phyloP scores from a whole-genome alignment of 257 asterid species.

The Solanum etuberosum region DNA sequence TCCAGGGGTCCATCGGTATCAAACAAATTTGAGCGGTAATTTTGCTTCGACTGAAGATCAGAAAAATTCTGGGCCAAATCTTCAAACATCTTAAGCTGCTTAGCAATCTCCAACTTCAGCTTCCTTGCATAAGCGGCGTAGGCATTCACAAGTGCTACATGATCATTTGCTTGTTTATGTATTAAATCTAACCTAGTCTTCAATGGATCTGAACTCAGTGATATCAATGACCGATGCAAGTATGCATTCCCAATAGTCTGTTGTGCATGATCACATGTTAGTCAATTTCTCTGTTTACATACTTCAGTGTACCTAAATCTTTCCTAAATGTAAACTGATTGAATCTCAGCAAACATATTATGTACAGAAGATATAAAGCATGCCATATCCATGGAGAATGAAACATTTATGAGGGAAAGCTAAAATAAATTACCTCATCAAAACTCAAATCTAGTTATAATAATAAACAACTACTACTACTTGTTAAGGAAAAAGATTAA shows the following conservation, averaged over 20 bases:
- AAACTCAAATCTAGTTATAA: not conserved
- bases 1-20: slow-evolving; percentile 75
- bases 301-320: not conserved
- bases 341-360: not conserved
- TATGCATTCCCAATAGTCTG: slow-evolving; percentile 52
- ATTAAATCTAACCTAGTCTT: slow-evolving; percentile 79
- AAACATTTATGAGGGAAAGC: not conserved
- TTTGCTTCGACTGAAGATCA: slow-evolving; percentile 59
- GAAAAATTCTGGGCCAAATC: slow-evolving; percentile 69
- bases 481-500: not conserved
- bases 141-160: slow-evolving; percentile 76
- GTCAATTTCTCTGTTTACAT: not conserved
- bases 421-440: not conserved
- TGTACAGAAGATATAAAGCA: not conserved
- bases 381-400: not conserved
- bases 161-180: slow-evolving; percentile 74
- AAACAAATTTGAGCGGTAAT: slow-evolving; percentile 51
- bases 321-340: not conserved
- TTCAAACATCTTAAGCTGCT: slow-evolving; percentile 82
- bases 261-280: slow-evolving; percentile 18
- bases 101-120: slow-evolving; percentile 77
- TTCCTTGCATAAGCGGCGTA: slow-evolving; percentile 84
- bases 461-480: not conserved
- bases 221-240: slow-evolving; percentile 47
- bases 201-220: slow-evolving; percentile 75